Evolutionary conservation across 139 green algal species (phyloP).

Genomic region (Pseudopediastrum boryanum): DNA sequence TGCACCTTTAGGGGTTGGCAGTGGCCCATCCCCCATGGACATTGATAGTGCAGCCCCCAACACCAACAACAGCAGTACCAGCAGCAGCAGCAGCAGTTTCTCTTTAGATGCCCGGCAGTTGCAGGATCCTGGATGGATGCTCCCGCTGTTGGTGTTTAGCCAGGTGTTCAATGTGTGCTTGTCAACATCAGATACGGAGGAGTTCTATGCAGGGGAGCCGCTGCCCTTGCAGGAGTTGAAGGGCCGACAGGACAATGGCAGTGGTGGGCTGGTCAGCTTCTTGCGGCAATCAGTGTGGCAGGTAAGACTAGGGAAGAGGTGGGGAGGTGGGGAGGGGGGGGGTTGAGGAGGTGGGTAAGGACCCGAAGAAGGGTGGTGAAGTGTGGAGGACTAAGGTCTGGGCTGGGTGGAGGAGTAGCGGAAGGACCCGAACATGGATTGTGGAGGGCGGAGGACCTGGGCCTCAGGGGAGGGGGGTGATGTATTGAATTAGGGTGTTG

Average conservation of each 20-base stretch:
- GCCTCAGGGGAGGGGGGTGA: neutral
- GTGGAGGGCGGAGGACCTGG: neutral
- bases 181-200: constrained; percentile 9
- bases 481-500: neutral
- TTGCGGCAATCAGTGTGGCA: constrained; percentile 30
- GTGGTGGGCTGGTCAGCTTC: constrained; percentile 17
- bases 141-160: constrained; percentile 16
- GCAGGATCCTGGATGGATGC: neutral
- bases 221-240: constrained; percentile 30
- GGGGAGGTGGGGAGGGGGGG: neutral
- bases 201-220: constrained; percentile 26
- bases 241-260: neutral
- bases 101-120: neutral
- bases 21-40: too few relatives aligned
- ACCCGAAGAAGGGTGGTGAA: neutral
- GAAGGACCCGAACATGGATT: too few relatives aligned
- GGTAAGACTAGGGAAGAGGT: neutral
- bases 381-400: neutral
- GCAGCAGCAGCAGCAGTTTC: neutral
- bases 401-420: too few relatives aligned
- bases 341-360: neutral
- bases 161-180: neutral
- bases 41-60: too few relatives aligned
- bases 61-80: constrained; percentile 17
- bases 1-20: neutral